Base-by-base conservation (phyloP, 2,329 filamentous ascomycete species). In the Diplodia corticola region DNA sequence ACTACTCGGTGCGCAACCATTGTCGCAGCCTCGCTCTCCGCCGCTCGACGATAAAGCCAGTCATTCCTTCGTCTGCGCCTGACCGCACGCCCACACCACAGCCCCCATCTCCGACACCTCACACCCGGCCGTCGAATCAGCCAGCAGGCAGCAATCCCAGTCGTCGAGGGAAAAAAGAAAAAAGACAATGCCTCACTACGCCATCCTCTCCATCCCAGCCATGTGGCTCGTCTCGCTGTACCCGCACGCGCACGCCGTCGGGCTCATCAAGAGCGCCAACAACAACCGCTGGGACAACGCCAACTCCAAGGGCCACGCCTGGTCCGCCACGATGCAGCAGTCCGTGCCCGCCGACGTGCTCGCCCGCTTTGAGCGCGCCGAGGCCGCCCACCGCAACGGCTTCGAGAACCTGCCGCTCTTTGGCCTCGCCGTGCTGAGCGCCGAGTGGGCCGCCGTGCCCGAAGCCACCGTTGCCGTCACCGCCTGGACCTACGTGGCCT, bases 371-470 rank as follows among this genome's bases (percentile, higher is more conserved):
- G 80, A 83, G 71, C 80, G 81, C 44, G 75, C 77, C 28, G 77
- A 81, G 67, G 75, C 78, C 5, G 82, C 80, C 49, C 80, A 83
- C 69, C 73, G 76, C 37, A 83, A 83, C 69, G 76, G 77, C 26
- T 73, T 82, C 67, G 81, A 84, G 73, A 81, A 79, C 63, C 72
- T 83, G 59, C 78, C 81, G 3, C 68, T 83, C 9, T 83, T 82
- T 67, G 71, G 79, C 12, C 75, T 79, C 1, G 78, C 80, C 2
- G 73, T 83, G 10, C 73, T 83, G n/a, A 72, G 79, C 4, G 80
- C 78, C 0, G 76, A 81, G 48, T 68, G 82, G 55, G 81, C 78
- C 63, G 72, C 73, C 17, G 20, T 77, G 63, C 70, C 71, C 66
- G 69, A 75, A 48, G 13, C 4, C 5, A 5, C 28, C n/a, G 2